Evolutionary conservation across 768 basidiomycete species (phyloP), one percentile per base, ranked within the genome.

Genomic region (Lactarius hengduanensis): DNA sequence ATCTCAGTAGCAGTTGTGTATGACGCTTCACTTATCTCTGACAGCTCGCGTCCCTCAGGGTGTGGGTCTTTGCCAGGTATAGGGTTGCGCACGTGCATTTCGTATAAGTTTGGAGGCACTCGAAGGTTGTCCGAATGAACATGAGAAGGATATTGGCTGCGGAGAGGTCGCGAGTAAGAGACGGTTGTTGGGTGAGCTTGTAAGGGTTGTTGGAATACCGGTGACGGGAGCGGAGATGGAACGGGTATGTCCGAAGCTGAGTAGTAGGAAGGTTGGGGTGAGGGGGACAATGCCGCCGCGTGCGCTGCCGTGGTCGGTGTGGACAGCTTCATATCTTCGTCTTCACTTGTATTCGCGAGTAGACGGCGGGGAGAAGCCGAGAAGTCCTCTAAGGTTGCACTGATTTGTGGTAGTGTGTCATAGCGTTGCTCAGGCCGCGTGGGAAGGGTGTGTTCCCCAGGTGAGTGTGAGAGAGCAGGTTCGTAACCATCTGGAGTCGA

Each of bases 141-240:
- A 78, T 81, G 5, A 41, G 77, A 72, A 2, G 84, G 70, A 62
- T 79, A 80, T 75, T 71, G 68, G 58, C 67, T 34, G 68, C 61
- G 34, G 66, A 69, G 26, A 67, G 66, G 66, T 57, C 61, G 67
- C 55, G 68, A 56, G 63, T 65, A 53, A 62, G 73, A 68, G 70
- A 70, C 15, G 60, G 32, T 20, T 34, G 43, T 30, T 59, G 72
- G 60, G 64, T 80, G 73, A 77, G 77, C 34, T 76, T 71, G 66
- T 53, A 55, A 58, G 9, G 67, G 64, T 59, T 69, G 65, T 58
- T 64, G 63, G 26, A 67, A 73, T 9, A 41, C 53, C 22, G 71
- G 67, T 36, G 80, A 80, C 2, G 87, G 84, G 53, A 84, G 73
- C 0, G 89, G 88, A 5, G 89, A 89, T 15, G 86, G 80, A 4